Percentiles rank a stretch among this genome's conserved stretches.
These are phyloP conservation scores for Aspergillus pseudoviridinutans DNA, from an alignment of 2,329 filamentous ascomycete genomes.

Conservation along the genomic window DNA sequence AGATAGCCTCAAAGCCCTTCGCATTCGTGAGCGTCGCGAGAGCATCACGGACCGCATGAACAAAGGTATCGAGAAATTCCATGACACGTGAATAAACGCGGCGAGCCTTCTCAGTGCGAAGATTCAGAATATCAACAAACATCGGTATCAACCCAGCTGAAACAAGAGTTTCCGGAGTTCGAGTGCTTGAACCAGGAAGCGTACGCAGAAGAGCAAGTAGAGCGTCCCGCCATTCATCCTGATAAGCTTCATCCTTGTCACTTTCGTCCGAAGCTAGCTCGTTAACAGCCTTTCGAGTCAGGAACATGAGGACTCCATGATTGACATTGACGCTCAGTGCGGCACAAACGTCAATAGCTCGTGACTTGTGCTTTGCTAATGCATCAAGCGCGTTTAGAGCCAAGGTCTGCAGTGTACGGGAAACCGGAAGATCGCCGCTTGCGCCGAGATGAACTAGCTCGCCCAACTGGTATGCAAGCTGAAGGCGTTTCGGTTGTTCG, in stretches of 20 bases:
- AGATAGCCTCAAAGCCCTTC: constrained; percentile 82
- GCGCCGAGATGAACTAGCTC: constrained; percentile 83
- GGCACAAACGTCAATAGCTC: constrained; percentile 75
- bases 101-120: constrained; percentile 77
- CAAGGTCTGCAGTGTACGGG: constrained; percentile 74
- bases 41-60: constrained; percentile 79
- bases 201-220: constrained; percentile 84
- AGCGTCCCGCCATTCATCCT: constrained; percentile 85
- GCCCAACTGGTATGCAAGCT: constrained; percentile 86
- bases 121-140: constrained; percentile 79
- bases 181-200: constrained; percentile 65
- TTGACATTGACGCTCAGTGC: constrained; percentile 96
- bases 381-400: constrained; percentile 79
- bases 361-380: constrained; percentile 73
- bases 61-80: constrained; percentile 80
- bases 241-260: constrained; percentile 57
- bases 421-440: constrained; percentile 63
- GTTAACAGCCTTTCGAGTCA: constrained; percentile 83
- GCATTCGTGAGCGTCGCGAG: constrained; percentile 78
- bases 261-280: constrained; percentile 66
- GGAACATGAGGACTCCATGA: constrained; percentile 89
- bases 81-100: constrained; percentile 80
- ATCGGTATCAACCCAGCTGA: constrained; percentile 85
- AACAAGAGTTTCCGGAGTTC: constrained; percentile 78
- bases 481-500: constrained; percentile 82